A percentile compares a stretch with the other conserved stretches of the same genome.
phyloP scores from a whole-genome alignment of 257 asterid genomes.

The Solanum dulcamara region DNA sequence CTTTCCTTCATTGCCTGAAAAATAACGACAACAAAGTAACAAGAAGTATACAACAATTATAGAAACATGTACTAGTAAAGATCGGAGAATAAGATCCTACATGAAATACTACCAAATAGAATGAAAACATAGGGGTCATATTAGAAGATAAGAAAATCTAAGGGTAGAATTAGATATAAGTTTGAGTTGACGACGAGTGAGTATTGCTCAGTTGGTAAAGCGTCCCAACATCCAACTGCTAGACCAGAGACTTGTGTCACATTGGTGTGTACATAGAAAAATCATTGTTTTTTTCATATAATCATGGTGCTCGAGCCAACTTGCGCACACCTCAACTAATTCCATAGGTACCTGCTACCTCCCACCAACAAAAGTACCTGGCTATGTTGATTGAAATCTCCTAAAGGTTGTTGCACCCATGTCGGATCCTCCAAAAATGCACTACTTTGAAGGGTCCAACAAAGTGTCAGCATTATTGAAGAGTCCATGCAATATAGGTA shows the following conservation, averaged over 20 bases:
- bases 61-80: neutral
- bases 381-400: neutral
- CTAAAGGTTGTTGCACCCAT: neutral
- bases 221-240: neutral
- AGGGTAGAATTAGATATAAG: neutral
- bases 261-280: neutral
- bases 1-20: constrained; percentile 88
- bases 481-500: neutral
- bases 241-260: neutral
- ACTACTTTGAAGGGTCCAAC: neutral
- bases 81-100: neutral
- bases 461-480: neutral
- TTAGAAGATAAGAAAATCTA: neutral
- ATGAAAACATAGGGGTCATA: neutral
- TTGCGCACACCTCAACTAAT: neutral
- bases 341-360: neutral
- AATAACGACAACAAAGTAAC: neutral
- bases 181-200: neutral
- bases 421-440: neutral
- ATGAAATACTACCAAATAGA: neutral
- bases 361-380: neutral
- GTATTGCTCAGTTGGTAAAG: neutral
- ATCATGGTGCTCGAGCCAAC: neutral
- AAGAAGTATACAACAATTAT: no score
- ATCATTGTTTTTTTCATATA: neutral